A percentile compares a stretch with the other conserved stretches of the same genome.
Conservation (phyloP, 495 filamentous ascomycete genomes). For the Penicillium lividum region DNA sequence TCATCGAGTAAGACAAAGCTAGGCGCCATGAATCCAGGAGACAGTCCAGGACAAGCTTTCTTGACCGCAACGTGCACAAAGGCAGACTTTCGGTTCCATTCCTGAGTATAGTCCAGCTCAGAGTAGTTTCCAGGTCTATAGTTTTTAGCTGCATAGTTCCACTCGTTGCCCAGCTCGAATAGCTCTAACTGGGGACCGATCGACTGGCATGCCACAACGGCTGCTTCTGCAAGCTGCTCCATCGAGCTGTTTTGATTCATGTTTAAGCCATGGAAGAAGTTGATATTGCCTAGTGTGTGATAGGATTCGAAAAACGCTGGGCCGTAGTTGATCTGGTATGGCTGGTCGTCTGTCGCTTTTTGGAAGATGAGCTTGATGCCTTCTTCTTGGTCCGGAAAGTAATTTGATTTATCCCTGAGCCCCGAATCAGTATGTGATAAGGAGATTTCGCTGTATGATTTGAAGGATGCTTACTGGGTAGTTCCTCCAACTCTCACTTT, state of each 20-base stretch:
- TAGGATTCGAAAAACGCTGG: slow-evolving; percentile 26
- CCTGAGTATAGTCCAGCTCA: slow-evolving; percentile 13
- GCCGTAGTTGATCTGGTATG: slow-evolving; percentile 19
- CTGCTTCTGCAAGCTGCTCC: slow-evolving; percentile 9
- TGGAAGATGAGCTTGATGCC: slow-evolving; percentile 14
- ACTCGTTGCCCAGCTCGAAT: slow-evolving; percentile 23
- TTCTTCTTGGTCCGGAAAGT: slow-evolving; percentile 16
- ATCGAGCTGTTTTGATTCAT: slow-evolving; percentile 18
- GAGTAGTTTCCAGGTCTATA: slow-evolving; percentile 20
- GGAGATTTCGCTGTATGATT: too few relatives aligned
- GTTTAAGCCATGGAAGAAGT: slow-evolving; percentile 23
- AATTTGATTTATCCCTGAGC: slow-evolving; percentile 18
- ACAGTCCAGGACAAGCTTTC: slow-evolving; percentile 18
- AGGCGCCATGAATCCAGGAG: slow-evolving; percentile 20
- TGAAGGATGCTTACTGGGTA: slow-evolving; percentile 20
- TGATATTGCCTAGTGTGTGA: slow-evolving; percentile 12
- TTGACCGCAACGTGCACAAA: slow-evolving; percentile 8
- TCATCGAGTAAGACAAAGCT: slow-evolving; percentile 13
- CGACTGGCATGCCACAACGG: slow-evolving; percentile 12
- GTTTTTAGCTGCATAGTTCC: slow-evolving; percentile 8
- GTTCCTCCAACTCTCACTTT: slow-evolving; percentile 27
- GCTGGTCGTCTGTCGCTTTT: slow-evolving; percentile 20
- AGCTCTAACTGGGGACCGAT: slow-evolving; percentile 16
- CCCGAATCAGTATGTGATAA: too few relatives aligned
- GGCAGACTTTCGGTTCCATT: slow-evolving; percentile 21